Evolutionary conservation across 805 yeast species (phyloP).

Genomic region (Metschnikowia picachoensis): DNA sequence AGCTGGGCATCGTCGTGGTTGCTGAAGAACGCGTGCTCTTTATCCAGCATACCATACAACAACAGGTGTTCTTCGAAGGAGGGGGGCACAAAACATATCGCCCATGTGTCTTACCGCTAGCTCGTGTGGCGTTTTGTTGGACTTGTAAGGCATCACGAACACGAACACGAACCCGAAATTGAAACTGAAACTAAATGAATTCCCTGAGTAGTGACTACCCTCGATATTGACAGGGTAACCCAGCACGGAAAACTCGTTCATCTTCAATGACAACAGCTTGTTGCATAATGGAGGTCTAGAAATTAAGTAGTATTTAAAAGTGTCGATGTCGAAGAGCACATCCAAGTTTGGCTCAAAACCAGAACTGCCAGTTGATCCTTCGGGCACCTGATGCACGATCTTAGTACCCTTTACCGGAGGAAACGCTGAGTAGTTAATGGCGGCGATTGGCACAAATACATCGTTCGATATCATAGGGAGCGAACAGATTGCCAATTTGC

Average conservation of each 20-base stretch:
- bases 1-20: conserved; percentile 7
- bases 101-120: conserved; percentile 81
- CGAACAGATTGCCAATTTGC: too few species aligned
- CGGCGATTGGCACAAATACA: conserved; percentile 84
- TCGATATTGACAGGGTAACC: conserved; percentile 88
- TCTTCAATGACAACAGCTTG: conserved; percentile 68
- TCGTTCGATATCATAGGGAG: conserved; percentile 31
- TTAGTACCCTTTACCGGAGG: conserved; percentile 96
- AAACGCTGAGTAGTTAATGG: conserved; percentile 85
- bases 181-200: conserved; percentile 88
- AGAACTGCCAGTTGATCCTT: conserved; percentile 48
- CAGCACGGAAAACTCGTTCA: conserved; percentile 64
- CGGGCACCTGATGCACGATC: conserved; percentile 86
- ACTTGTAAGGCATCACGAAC: conserved; percentile 80
- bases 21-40: conserved; percentile 37
- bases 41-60: conserved; percentile 54
- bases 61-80: conserved; percentile 90
- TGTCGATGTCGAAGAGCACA: conserved; percentile 67
- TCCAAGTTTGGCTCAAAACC: conserved; percentile 6
- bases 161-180: too few species aligned
- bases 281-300: conserved; percentile 93
- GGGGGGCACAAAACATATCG: conserved; percentile 77
- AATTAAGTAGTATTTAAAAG: conserved; percentile 83
- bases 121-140: conserved; percentile 83
- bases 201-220: conserved; percentile 75